A percentile compares a stretch with the other conserved stretches of the same genome.
These are phyloP conservation scores for Sporothrix humicola DNA, from an alignment of 2,329 filamentous ascomycete species.

Conservation along the genomic window DNA sequence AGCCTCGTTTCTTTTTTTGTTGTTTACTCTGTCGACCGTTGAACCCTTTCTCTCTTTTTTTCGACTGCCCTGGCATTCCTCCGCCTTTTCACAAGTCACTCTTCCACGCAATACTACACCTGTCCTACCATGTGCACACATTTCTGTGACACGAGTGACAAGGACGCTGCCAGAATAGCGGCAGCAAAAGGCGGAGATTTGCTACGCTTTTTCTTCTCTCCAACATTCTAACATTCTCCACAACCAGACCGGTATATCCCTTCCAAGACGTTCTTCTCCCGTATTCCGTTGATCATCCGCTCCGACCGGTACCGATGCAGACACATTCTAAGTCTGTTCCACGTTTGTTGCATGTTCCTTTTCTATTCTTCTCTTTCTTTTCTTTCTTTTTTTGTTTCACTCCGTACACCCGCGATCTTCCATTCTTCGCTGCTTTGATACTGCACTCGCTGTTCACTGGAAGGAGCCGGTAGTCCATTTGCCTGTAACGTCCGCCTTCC, in stretches of 20 bases:
- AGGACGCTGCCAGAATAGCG: neutral
- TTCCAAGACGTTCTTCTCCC: neutral
- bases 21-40: neutral
- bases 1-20: slow-evolving; percentile 12
- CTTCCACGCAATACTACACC: neutral
- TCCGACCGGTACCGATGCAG: neutral
- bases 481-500: slow-evolving; percentile 5
- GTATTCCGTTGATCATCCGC: neutral
- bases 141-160: slow-evolving; percentile 15
- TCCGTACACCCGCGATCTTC: too few species aligned
- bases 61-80: neutral
- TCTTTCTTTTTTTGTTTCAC: neutral
- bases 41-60: neutral
- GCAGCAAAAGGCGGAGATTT: slow-evolving; percentile 27
- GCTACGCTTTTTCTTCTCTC: neutral
- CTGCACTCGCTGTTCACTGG: neutral
- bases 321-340: too few species aligned
- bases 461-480: neutral
- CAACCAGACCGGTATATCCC: neutral
- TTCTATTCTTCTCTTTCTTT: neutral
- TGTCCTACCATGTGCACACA: neutral
- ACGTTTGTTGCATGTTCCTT: neutral
- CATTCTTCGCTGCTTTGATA: neutral
- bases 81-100: slow-evolving; percentile 21
- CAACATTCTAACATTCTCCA: neutral